Evolutionary conservation across 2,329 filamentous ascomycete genomes (phyloP).

Genomic region (Huntiella bhutanensis): DNA sequence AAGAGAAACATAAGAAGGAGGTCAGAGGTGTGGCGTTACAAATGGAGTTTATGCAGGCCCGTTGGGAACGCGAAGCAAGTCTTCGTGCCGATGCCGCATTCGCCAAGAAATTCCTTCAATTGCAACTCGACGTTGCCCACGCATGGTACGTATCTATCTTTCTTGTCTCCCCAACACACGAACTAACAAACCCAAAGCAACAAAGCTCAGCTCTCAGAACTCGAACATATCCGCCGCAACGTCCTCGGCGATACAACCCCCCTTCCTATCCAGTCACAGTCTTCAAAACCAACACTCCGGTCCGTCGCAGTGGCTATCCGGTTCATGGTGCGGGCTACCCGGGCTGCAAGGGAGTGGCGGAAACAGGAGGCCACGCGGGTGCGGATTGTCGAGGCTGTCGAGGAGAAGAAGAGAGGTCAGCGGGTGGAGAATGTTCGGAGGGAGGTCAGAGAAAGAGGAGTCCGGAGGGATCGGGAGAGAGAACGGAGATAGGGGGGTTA

Average conservation of each 20-base stretch:
- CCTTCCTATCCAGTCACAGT: slow-evolving; percentile 10
- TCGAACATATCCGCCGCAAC: slow-evolving; percentile 52
- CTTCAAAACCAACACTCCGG: slow-evolving; percentile 17
- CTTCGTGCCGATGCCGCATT: slow-evolving; percentile 67
- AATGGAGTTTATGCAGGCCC: slow-evolving; percentile 75
- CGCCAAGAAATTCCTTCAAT: slow-evolving; percentile 66
- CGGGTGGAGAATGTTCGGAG: slow-evolving; percentile 18
- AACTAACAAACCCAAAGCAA: slow-evolving; percentile 42
- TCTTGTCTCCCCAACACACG: not conserved
- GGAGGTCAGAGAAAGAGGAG: not conserved
- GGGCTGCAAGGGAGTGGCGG: slow-evolving; percentile 28
- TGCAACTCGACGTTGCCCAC: slow-evolving; percentile 66
- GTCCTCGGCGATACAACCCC: slow-evolving; percentile 21
- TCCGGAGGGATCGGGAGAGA: not conserved
- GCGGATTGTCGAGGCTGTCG: slow-evolving; percentile 29
- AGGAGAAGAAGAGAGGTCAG: slow-evolving; percentile 27
- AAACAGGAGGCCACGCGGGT: slow-evolving; percentile 31
- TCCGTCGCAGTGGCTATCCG: slow-evolving; percentile 29
- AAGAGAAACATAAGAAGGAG: slow-evolving; percentile 50
- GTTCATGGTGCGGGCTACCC: slow-evolving; percentile 33
- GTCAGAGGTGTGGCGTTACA: slow-evolving; percentile 70
- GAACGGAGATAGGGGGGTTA: not conserved
- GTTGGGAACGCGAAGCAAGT: slow-evolving; percentile 59
- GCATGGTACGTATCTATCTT: slow-evolving; percentile 50
- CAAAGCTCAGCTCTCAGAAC: slow-evolving; percentile 70